Base-by-base conservation (phyloP, 2,329 filamentous ascomycete genomes). In the Alternaria brassicicola region DNA sequence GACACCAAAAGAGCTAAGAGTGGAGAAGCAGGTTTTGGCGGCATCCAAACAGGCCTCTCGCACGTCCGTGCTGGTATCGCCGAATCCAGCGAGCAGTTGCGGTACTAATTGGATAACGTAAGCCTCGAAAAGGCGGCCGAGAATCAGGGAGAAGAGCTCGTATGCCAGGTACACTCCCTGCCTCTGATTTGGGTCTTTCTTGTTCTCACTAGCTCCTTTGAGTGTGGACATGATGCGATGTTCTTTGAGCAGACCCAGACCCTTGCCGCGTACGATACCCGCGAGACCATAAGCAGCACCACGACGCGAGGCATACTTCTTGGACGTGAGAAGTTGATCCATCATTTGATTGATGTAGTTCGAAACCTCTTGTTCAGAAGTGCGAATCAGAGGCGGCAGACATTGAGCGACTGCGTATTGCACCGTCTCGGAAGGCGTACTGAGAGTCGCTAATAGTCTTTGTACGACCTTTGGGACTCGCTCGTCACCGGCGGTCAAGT, bases 341-440 rank as follows among this genome's bases (percentile, higher is more conserved):
- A 95, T 82, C 71, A 97, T 85, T 65, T 92, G 85, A 55, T 92
- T 85, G 53, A 97, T 86, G 74, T 97, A 98, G 47, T 88, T 87
- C 31, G 88, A 86, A 3, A 90, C 88, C 71, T 94, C 90, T 60
- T 93, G 87, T 28, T 86, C 86, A 45, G 90, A 94, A 3, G 92
- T 89, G 57, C 87, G 88, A 30, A 99, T 88, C n/a, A 99, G 83
- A 1, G 95, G 93, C 13, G 95, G 94, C 21, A 99, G 82, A 70
- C 95, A 99, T 71, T 95, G 92, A 3, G 96, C 93, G 57, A 98
- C 93, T 45, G 95, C 95, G 74, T 95, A 97, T 77, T 99, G 95
- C 1, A 99, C 95, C 15, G 92, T 93, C 78, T 99, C 95, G 0
- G 95, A 98, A 26, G 95, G 95, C 12, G 94, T 98, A 76, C 90